Evolutionary conservation across 108 stramenopile species (phyloP), one percentile per base, ranked within the genome.

Genomic region (Stephanodiscus triporus): DNA sequence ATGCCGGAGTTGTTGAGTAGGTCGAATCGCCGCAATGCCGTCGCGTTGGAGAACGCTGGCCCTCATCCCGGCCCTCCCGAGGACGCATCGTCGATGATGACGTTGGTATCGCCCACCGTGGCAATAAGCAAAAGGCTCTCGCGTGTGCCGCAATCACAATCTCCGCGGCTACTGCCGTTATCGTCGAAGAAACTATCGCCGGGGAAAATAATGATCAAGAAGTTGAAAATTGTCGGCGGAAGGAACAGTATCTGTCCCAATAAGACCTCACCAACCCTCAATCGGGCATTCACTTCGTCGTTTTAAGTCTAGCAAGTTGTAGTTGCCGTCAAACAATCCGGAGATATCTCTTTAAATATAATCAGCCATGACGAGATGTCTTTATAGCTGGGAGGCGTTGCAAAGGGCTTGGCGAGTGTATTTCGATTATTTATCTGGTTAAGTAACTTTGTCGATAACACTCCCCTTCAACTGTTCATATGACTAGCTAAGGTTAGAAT

Each of bases 1-100:
- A 59, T 59, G 58, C 58, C 58, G 7, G 26, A 30, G 23, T 59
- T 59, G 58, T 59, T 59, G 58, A 59, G 58, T 37, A 32, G 58
- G 16, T 59, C 58, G 58, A 59, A 59, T 38, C 6, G 58, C 38
- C 58, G 20, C 34, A 59, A 59, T 59, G 58, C 36, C 24, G 58
- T 59, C 9, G 55, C n/a, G 24, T 14, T 56, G 55, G 27, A 56
- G 9, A 56, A 4, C 5, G 24, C 6, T 8, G 24, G 19, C 9
- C 20, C 51, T 6, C 11, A 4, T 38, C 58, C 30, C 14, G 11
- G 9, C 38, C 58, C 29, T 59, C 58, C 58, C 3, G 19, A 8
- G 29, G 29, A 59, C 38, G 16, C 58, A 23, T 30, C 30, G 29
- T 29, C 27, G 4, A 37, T 20, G 32, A 37, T 59, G 30, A 59